These are phyloP conservation scores for Glycine soja DNA, from an alignment of 306 rosid genomes.

Conservation along the genomic window DNA sequence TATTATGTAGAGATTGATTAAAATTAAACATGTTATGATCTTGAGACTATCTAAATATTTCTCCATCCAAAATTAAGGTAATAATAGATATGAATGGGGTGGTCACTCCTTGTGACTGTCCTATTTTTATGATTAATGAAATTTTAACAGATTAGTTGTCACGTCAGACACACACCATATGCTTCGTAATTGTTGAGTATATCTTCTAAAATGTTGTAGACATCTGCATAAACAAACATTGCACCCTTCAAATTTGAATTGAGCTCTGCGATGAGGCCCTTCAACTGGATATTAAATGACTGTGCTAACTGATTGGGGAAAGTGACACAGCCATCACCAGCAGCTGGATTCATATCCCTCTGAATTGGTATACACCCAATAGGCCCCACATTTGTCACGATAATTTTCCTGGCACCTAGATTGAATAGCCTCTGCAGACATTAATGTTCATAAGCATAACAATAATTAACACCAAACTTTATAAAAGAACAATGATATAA, in stretches of 20 bases:
- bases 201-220: constrained; percentile 59
- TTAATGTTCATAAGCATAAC: neutral
- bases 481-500: neutral
- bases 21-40: too few species aligned
- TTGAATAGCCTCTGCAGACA: constrained; percentile 64
- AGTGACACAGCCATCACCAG: constrained; percentile 56
- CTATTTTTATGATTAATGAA: too few species aligned
- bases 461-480: neutral
- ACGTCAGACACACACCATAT: constrained; percentile 50
- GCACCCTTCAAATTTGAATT: constrained; percentile 53
- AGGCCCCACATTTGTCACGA: constrained; percentile 72
- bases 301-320: constrained; percentile 60
- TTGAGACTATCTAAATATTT: too few species aligned
- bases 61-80: neutral
- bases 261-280: constrained; percentile 57
- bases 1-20: too few species aligned
- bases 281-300: constrained; percentile 58
- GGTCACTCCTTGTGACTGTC: too few species aligned
- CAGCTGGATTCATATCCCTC: constrained; percentile 60
- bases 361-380: constrained; percentile 73
- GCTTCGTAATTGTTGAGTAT: constrained; percentile 57
- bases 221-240: constrained; percentile 66
- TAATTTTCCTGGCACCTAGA: constrained; percentile 65
- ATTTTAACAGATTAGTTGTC: neutral
- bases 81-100: too few species aligned